phyloP scores from a whole-genome alignment of 1,139 yeast species.

The Nadsonia commutata region DNA sequence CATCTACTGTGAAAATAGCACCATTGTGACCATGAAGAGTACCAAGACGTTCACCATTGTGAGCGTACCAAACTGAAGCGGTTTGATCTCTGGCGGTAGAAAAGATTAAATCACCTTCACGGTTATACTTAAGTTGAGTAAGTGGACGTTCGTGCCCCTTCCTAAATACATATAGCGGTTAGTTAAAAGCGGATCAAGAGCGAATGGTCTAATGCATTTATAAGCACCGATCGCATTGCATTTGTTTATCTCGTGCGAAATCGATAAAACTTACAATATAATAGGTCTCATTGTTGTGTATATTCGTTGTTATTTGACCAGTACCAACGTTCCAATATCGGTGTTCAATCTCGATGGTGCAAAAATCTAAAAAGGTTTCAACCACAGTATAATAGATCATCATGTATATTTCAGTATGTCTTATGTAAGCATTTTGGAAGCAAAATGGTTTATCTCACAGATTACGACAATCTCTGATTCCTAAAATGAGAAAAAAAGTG shows the following conservation, averaged over 20 bases:
- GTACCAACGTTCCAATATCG: neutral
- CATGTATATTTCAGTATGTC: neutral
- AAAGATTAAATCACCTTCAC: conserved; percentile 87
- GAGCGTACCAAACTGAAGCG: conserved; percentile 67
- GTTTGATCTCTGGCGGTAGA: conserved; percentile 79
- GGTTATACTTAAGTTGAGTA: conserved; percentile 85
- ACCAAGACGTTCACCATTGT: conserved; percentile 94
- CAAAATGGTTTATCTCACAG: too few relatives aligned
- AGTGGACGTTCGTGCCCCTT: conserved; percentile 27
- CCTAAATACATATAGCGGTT: neutral
- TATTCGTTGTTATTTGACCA: neutral
- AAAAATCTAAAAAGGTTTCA: neutral
- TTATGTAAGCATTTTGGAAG: neutral
- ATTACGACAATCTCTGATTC: too few relatives aligned
- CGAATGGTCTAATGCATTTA: too few relatives aligned
- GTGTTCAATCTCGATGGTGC: neutral
- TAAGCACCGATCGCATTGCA: too few relatives aligned
- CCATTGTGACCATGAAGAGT: conserved; percentile 85
- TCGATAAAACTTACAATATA: neutral
- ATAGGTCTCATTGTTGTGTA: neutral
- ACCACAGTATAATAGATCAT: neutral
- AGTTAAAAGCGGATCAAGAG: too few relatives aligned
- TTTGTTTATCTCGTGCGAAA: too few relatives aligned
- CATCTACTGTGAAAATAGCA: conserved; percentile 91
- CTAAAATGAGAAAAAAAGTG: too few relatives aligned